Evolutionary conservation across 768 basidiomycete genomes (phyloP).

Genomic region (Xanthoconium purpureum): DNA sequence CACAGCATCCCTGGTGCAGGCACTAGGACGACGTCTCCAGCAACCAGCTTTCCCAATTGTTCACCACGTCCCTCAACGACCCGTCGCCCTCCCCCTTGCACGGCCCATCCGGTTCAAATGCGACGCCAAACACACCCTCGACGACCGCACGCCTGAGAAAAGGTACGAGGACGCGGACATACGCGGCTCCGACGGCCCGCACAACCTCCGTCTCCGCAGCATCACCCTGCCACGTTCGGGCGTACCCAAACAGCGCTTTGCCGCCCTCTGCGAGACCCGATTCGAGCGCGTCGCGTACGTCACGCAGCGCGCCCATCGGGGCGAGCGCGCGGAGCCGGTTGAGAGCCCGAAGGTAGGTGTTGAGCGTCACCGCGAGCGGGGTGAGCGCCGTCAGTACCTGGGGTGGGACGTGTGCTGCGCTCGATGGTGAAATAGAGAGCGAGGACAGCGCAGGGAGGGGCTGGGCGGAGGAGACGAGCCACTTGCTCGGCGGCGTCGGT

Average conservation of each 20-base stretch:
- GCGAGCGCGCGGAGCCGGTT: constrained; percentile 83
- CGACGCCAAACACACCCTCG: constrained; percentile 67
- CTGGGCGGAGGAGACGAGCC: constrained; percentile 45
- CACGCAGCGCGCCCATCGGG: constrained; percentile 54
- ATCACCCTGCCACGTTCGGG: constrained; percentile 37
- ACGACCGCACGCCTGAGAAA: constrained; percentile 67
- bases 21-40: constrained; percentile 8
- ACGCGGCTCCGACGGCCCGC: constrained; percentile 53
- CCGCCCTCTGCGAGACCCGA: constrained; percentile 46
- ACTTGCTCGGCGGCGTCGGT: constrained; percentile 42
- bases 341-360: constrained; percentile 67
- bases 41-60: constrained; percentile 33
- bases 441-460: constrained; percentile 27
- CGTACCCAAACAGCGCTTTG: constrained; percentile 46
- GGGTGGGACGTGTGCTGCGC: constrained; percentile 63
- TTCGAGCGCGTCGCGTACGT: constrained; percentile 53
- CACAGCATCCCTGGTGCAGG: neutral
- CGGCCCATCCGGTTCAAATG: constrained; percentile 16
- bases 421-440: constrained; percentile 18
- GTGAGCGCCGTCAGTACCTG: constrained; percentile 69
- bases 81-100: neutral
- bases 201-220: constrained; percentile 35
- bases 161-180: constrained; percentile 60
- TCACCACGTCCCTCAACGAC: constrained; percentile 9
- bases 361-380: constrained; percentile 69